phyloP scores from a whole-genome alignment of 768 basidiomycete genomes.

The Cyathus striatus region DNA sequence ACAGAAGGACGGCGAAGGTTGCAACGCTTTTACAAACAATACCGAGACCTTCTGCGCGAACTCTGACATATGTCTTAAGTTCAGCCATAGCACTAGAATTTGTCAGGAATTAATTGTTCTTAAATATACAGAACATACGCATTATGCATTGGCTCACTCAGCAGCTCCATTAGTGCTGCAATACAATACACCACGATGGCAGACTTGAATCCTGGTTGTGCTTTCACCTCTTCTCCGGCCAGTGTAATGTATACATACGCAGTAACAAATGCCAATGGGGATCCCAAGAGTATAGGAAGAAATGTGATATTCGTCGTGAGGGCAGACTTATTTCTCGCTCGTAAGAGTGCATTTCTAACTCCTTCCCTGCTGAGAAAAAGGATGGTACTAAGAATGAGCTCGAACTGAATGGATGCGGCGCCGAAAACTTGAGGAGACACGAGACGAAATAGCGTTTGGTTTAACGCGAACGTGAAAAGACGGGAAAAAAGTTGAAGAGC shows the following conservation, averaged over 20 bases:
- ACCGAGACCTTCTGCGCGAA: conserved; percentile 82
- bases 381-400: conserved; percentile 84
- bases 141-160: conserved; percentile 82
- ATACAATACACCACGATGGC: conserved; percentile 68
- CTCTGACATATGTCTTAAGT: conserved; percentile 63
- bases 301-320: conserved; percentile 44
- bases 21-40: conserved; percentile 68
- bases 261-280: conserved; percentile 55
- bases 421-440: conserved; percentile 84
- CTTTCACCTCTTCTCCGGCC: conserved; percentile 47
- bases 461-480: conserved; percentile 80
- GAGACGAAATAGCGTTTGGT: conserved; percentile 81
- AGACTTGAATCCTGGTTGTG: conserved; percentile 58
- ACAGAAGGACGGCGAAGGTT: conserved; percentile 64
- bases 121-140: conserved; percentile 32
- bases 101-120: conserved; percentile 1
- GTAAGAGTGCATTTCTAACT: conserved; percentile 77
- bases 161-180: conserved; percentile 72
- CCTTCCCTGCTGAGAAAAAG: conserved; percentile 94
- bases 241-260: conserved; percentile 47
- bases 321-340: conserved; percentile 23
- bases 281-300: conserved; percentile 64
- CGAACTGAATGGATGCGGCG: conserved; percentile 91
- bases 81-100: conserved; percentile 56
- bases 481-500: conserved; percentile 84